Base-by-base conservation (phyloP, 2,329 filamentous ascomycete genomes). In the Periconia sp. region DNA sequence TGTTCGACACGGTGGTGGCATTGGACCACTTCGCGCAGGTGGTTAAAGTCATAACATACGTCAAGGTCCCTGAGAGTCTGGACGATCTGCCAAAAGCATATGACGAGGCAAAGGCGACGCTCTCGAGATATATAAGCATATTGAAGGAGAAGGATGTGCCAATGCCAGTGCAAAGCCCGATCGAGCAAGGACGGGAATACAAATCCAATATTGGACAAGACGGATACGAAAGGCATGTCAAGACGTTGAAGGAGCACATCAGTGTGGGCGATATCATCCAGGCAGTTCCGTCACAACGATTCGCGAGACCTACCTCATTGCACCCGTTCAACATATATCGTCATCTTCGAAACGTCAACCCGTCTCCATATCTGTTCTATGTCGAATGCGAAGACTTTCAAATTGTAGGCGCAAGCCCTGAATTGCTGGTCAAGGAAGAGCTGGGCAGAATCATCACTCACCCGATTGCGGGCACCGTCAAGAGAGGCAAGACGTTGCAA, bases 321-420 rank as follows among this genome's bases (percentile, higher is more conserved):
- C 94, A 99, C 70, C 92, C 94, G 0, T 99, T 97, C 80, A 99
- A 97, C 77, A 89, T 99, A 61, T 99, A 97, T 78, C 85, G 92
- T 40, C 90, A 96, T 68, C 81, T 99, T 25, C 89, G 94, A 50
- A 96, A 90, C n/a, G 89, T 97, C 63, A 99, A 99, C 68, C 94
- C 94, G 0, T 96, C 91, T 7, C 94, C 94, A 0, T 99, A 99
- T 72, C 84, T 99, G 24, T 99, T 99, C 78, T 99, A 92, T 73
- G 83, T 99, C 49, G 85, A 94, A 69, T 97, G 92, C 73, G 81
- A 82, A 47, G 87, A 89, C 63, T 97, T 99, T 73, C 89, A 96
- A 68, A 92, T 99, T 55, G 87, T 99, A 10, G 94, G 94, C 46
- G 94, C 94, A 26, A 95, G 89, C 44, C 94, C 94, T 1, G 94